Conservation (phyloP, 768 basidiomycete genomes). For the Dacryopinax primogenitus region DNA sequence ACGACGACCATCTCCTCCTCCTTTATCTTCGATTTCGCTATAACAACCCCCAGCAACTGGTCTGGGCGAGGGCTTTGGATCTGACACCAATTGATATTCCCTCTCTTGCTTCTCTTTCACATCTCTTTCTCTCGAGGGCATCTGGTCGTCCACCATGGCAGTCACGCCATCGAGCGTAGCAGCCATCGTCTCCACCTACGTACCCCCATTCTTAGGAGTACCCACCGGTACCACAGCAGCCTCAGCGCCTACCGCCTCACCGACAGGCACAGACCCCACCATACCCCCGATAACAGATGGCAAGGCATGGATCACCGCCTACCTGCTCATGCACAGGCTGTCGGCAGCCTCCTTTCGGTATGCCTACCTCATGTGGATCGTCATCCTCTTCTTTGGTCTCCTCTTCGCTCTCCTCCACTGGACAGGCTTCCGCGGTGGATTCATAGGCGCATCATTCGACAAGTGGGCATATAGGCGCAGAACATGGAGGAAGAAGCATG, state of each 20-base stretch:
- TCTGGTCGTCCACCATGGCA: background rate
- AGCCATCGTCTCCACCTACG: constrained; percentile 15
- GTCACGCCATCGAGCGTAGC: constrained; percentile 14
- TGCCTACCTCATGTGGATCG: constrained; percentile 48
- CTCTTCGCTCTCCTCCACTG: constrained; percentile 34
- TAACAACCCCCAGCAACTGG: no score
- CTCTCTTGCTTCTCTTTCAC: background rate
- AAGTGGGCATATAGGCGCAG: constrained; percentile 46
- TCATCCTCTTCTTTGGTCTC: constrained; percentile 34
- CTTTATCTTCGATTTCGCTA: no score
- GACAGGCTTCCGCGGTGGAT: constrained; percentile 32
- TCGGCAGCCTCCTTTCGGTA: constrained; percentile 42
- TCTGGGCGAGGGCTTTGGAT: no score
- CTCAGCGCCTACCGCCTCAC: constrained; percentile 14
- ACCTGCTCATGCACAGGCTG: constrained; percentile 44
- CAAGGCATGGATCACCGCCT: constrained; percentile 43
- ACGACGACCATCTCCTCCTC: no score
- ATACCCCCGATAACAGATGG: constrained; percentile 36
- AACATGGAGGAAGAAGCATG: constrained; percentile 43
- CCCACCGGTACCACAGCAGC: constrained; percentile 14
- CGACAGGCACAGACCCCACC: constrained; percentile 29
- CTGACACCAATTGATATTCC: no score
- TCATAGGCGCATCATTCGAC: constrained; percentile 41
- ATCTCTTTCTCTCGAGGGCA: background rate
- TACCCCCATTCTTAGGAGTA: constrained; percentile 13